Base-by-base conservation (phyloP, 495 filamentous ascomycete species). In the Mytilinidion resinicola region DNA sequence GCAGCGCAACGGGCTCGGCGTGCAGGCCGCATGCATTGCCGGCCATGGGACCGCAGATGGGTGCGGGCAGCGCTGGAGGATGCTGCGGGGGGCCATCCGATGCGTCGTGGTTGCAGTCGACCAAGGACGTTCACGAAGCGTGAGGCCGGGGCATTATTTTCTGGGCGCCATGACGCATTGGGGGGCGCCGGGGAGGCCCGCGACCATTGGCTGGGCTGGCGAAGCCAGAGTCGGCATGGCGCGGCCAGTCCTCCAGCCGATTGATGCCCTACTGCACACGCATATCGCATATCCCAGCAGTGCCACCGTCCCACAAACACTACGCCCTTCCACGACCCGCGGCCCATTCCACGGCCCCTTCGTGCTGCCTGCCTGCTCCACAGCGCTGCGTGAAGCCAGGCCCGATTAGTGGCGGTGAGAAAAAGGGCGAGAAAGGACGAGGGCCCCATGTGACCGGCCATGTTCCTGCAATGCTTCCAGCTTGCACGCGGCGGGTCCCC, bases 361-460 rank as follows among this genome's bases (percentile, higher is more conserved):
- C 25, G 6, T 6, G 25, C 25, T 2, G 25, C 25, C 25, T 30
- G 25, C 25, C 25, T 6, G 25, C 25, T 30, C 25, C 25, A 30
- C 2, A 2, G 6, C 25, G 25, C 25, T 6, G 25, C 25, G 25
- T 30, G 25, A 6, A 30, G 25, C 25, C 25, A 30, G 25, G 25
- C 25, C 25, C 25, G 25, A 30, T 34, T 57, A 57, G 59, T 62
- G 60, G 60, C 60, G 60, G 60, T 62, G 60, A 62, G 60, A 25
- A 15, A 17, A 20, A 19, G 6, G 3, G 25, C 2, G 25, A 30
- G 25, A 30, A 30, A 30, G 6, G 25, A 30, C 25, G 25, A 30
- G 25, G 25, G 43, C 43, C n/a, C 42, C 59, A 55, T 55, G 55
- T 59, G 60, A 63, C 55, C 55, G 38, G 15, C 60, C 37, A 37